Evolutionary conservation across 2,329 filamentous ascomycete genomes (phyloP), one percentile per base, ranked within the genome.

Genomic region (Lecanicillium sp.): DNA sequence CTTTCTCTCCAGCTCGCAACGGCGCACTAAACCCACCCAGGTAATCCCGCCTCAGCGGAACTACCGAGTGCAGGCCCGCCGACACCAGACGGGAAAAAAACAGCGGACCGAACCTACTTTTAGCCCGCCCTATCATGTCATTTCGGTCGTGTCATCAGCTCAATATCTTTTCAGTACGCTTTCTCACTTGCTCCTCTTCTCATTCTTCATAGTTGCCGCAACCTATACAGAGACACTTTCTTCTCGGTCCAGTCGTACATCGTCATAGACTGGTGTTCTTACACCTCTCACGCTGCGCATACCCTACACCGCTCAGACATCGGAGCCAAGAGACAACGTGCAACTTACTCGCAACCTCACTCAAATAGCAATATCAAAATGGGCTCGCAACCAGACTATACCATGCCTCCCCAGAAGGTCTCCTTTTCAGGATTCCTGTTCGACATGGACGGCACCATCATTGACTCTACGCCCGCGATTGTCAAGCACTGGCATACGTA

Each of bases 361-460:
- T 25, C 22, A 25, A 6, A 25, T 25, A 25, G 22, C 6, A 6
- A 11, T 7, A 15, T 17, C 33, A 55, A 14, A 25, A 62, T 62
- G 60, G 57, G 51, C 14, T 61, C 60, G 13, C 52, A 50, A 40
- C 55, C 56, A 19, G 52, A 57, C 36, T 72, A 63, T 46, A 60
- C 55, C 30, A 61, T 66, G 20, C 64, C 68, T 15, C 60, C 71
- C 8, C 60, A 68, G 44, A 59, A 60, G 37, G 62, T 67, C 33
- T 57, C 66, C 33, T 77, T 79, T 49, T 62, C 71, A 33, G 74
- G 72, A 13, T 70, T 78, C 45, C 67, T 85, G 5, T 81, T 86
- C 52, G 83, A 87, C 56, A 85, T 87, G 80, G 83, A 88, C 56
- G 85, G 84, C 29, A 89, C 85, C 14, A 84, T 90, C 47, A 87